Evolutionary conservation across 176 grass and related monocot species (phyloP), one percentile per base, ranked within the genome.

Genomic region (Bolboschoenus planiculmis): DNA sequence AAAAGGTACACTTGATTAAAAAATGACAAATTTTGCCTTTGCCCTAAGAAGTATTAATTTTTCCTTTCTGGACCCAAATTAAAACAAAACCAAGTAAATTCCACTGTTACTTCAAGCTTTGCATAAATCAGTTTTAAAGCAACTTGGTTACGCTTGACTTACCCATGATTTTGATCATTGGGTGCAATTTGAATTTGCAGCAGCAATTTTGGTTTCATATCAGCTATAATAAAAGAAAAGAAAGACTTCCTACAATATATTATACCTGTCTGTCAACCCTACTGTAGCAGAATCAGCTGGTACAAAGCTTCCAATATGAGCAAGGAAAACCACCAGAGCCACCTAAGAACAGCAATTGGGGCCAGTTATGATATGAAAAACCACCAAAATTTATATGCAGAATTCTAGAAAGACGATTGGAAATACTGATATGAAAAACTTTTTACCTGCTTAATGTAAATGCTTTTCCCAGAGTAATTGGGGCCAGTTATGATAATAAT

Each of bases 281-380:
- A 98, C 50, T 83, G 85, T 91, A 81, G 95, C 95, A 90, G 88
- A 94, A 86, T 98, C 92, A 90, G 95, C 95, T 68, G 92, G 95
- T 85, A 94, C 92, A 87, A 98, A 98, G 85, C 95, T 98, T 91
- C 95, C 95, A 47, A 94, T 90, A 82, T 98, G 95, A 87, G 95
- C 88, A 91, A 98, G 92, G 78, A 94, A 98, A 91, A 98, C 88
- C 56, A 98, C 83, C 87, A 94, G 93, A 71, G 95, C 92, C 87
- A 98, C 95, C 95, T 98, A 87, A 90, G 87, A 91, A 78, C 16
- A n/a, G n/a, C n/a, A n/a, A n/a, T n/a, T n/a, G n/a, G n/a, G n/a
- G n/a, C n/a, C n/a, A n/a, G n/a, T n/a, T n/a, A n/a, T n/a, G n/a
- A n/a, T n/a, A n/a, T n/a, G n/a, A n/a, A n/a, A 80, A 86, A 51